A percentile compares a stretch with the other conserved stretches of the same genome.
Conservation (phyloP, 73 alveolate genomes). For the Paramecium primaurelia region DNA sequence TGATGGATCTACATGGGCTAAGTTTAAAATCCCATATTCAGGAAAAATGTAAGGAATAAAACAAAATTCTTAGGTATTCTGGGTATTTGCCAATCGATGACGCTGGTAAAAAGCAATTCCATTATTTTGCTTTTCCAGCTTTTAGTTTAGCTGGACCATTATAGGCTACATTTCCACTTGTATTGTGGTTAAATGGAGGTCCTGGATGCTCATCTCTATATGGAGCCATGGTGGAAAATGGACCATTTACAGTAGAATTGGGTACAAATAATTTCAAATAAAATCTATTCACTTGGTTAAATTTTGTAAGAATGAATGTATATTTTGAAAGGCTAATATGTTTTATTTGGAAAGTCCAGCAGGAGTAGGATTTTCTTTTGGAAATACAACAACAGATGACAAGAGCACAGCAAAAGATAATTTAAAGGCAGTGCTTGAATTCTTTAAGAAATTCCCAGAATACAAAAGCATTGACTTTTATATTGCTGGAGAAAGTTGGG, state of each 20-base stretch:
- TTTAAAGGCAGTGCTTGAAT: conserved; percentile 72
- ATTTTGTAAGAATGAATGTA: conserved; percentile 33
- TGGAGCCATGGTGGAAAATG: conserved; percentile 89
- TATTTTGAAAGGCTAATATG: conserved; percentile 44
- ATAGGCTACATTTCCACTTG: conserved; percentile 68
- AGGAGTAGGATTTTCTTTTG: conserved; percentile 49
- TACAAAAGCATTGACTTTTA: conserved; percentile 72
- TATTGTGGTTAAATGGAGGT: conserved; percentile 96
- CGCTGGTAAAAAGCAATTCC: conserved; percentile 20
- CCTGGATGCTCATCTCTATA: conserved; percentile 89
- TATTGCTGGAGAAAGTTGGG: conserved; percentile 92
- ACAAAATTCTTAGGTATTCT: not conserved
- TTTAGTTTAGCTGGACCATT: not conserved
- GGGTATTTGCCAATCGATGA: conserved; percentile 40
- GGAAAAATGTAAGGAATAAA: not conserved
- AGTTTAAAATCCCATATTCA: conserved; percentile 26
- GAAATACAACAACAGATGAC: conserved; percentile 54
- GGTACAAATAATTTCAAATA: conserved; percentile 62
- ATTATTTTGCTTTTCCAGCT: conserved; percentile 29
- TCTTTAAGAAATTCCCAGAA: conserved; percentile 75
- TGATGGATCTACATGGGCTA: not conserved
- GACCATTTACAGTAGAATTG: conserved; percentile 77
- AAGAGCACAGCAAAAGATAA: conserved; percentile 74
- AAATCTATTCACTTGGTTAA: conserved; percentile 78
- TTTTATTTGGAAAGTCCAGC: conserved; percentile 39